Base-by-base conservation (phyloP, 805 yeast genomes). In the Yarrowia keelungensis region DNA sequence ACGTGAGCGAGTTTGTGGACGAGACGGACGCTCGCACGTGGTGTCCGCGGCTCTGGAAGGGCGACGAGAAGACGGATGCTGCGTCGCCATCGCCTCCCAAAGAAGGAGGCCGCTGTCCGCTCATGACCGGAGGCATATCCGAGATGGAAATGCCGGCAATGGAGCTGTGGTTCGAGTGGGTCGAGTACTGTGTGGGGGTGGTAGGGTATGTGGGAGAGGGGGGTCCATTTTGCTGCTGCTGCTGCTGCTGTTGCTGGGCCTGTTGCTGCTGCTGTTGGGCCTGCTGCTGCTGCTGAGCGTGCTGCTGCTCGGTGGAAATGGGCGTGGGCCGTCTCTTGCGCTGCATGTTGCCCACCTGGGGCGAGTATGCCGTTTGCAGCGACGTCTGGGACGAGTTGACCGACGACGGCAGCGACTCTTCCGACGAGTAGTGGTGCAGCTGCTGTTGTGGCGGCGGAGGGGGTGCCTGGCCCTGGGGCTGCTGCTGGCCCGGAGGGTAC, bases 321-420 rank as follows among this genome's bases (percentile, higher is more conserved):
- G 64, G 66, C 19, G 36, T 46, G 68, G 46, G 69, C 49, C 47
- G 70, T 70, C 58, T 64, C 71, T 16, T 69, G 58, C 46, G 50
- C 69, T 35, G 61, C 67, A 43, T 65, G 70, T 43, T 59, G 65
- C 65, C 50, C 39, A 45, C 65, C 42, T 42, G 51, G 35, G 65
- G 65, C 65, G 65, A 59, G 51, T 59, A 59, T 16, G 65, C 51
- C n/a, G 65, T 59, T 16, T 59, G 65, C 51, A 59, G 65, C 42
- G 51, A 43, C 8, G 65, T 43, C 65, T 59, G 65, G 14, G 65
- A 59, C 41, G 65, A 54, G 66, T 45, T 38, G 46, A 67, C 53
- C n/a, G 69, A 43, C 26, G 65, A 45, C 51, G 64, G 69, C 42
- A 67, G 43, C 35, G 69, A 59, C 47, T 43, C 67, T 10, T 49